Conservation (phyloP, 2,329 filamentous ascomycete species). For the Fusarium citri region DNA sequence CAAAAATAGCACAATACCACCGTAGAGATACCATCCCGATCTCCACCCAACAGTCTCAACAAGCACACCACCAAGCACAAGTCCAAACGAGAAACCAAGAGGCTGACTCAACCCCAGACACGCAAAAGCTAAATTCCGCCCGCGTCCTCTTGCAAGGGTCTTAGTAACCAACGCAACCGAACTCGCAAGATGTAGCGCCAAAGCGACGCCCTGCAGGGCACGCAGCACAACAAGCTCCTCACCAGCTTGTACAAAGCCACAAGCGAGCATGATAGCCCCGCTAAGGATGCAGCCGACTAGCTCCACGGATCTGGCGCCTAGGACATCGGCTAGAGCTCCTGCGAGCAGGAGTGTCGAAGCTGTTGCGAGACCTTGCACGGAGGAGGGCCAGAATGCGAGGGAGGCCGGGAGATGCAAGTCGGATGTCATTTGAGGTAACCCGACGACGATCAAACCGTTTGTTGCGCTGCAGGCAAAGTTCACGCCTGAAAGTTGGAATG, state of each 20-base stretch:
- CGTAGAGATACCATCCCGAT: conserved; percentile 57
- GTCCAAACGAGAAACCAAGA: conserved; percentile 62
- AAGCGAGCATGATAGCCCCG: conserved; percentile 49
- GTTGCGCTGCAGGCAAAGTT: conserved; percentile 43
- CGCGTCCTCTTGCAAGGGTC: conserved; percentile 47
- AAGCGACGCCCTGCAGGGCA: conserved; percentile 55
- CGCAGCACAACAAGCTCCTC: conserved; percentile 53
- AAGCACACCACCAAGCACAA: conserved; percentile 62
- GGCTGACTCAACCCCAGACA: conserved; percentile 60
- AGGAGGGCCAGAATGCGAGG: conserved; percentile 56
- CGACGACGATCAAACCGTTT: conserved; percentile 52
- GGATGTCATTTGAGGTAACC: conserved; percentile 55
- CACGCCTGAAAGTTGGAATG: conserved; percentile 42
- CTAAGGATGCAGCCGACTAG: conserved; percentile 50
- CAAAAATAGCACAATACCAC: conserved; percentile 51
- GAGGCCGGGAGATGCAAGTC: conserved; percentile 50
- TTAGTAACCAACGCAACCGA: conserved; percentile 52
- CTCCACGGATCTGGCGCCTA: conserved; percentile 51
- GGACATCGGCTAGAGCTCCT: conserved; percentile 53
- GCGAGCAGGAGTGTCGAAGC: conserved; percentile 54
- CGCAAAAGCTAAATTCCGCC: conserved; percentile 56
- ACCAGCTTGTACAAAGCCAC: conserved; percentile 47
- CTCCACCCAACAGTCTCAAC: conserved; percentile 62
- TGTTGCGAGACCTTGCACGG: conserved; percentile 51
- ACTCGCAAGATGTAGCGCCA: conserved; percentile 52